Percentiles rank a stretch among this genome's conserved stretches.
phyloP scores from a whole-genome alignment of 441 rosid genomes.

The Euphorbia corollata region DNA sequence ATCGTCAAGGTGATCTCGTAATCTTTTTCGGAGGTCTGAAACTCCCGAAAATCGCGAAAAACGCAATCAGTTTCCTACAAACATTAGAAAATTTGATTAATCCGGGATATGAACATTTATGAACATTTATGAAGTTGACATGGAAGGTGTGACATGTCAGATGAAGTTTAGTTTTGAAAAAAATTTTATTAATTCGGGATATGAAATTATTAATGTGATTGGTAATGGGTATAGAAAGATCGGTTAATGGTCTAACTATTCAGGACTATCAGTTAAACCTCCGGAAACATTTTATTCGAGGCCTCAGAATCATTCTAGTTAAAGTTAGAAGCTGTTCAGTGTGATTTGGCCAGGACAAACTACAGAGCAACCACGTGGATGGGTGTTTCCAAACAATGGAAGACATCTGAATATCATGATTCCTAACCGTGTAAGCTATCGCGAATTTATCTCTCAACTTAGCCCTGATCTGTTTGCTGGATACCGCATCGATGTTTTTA shows the following conservation, averaged over 20 bases:
- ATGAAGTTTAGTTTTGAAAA: no score
- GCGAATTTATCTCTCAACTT: slow-evolving; percentile 33
- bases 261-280: slow-evolving; percentile 12
- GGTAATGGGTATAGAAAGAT: slow-evolving; percentile 4
- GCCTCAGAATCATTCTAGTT: slow-evolving; percentile 39
- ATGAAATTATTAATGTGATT: slow-evolving; percentile 3
- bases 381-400: slow-evolving; percentile 91
- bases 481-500: slow-evolving; percentile 81
- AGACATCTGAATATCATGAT: slow-evolving; percentile 61
- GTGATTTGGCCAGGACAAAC: slow-evolving; percentile 80
- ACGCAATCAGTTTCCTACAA: no score
- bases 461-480: slow-evolving; percentile 34
- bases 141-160: no score
- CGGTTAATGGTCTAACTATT: slow-evolving; percentile 5
- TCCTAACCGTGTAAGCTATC: slow-evolving; percentile 63
- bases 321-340: slow-evolving; percentile 41
- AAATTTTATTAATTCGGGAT: not conserved
- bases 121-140: no score
- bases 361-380: slow-evolving; percentile 52
- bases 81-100: no score
- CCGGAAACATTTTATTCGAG: slow-evolving; percentile 55
- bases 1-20: no score
- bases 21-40: no score
- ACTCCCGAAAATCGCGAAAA: no score
- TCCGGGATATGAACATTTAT: no score